A percentile compares a stretch with the other conserved stretches of the same genome.
These are phyloP conservation scores for Ophiostoma sp. DNA, from an alignment of 2,329 filamentous ascomycete species.

Conservation along the genomic window DNA sequence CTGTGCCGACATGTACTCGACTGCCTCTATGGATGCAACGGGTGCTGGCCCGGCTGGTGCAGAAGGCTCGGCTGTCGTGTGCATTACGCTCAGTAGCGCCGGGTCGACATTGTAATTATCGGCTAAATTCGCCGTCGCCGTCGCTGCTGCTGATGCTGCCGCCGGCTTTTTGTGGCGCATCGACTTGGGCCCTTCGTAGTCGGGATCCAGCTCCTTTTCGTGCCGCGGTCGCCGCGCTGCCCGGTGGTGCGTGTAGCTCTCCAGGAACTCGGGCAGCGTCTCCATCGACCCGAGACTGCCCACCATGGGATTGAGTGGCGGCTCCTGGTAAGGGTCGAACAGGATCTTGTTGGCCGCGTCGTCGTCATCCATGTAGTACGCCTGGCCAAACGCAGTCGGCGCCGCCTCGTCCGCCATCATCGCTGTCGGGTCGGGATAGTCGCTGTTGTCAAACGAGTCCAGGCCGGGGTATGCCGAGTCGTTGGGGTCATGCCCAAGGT, in stretches of 20 bases:
- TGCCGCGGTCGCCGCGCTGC: conserved; percentile 50
- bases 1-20: background rate
- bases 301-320: conserved; percentile 42
- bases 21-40: background rate
- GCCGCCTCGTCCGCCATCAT: conserved; percentile 6
- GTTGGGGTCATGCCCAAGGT: background rate
- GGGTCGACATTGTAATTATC: conserved; percentile 45
- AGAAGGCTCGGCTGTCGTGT: background rate
- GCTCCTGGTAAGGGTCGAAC: conserved; percentile 54
- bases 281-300: conserved; percentile 39
- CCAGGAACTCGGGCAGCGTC: conserved; percentile 50
- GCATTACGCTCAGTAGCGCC: conserved; percentile 38
- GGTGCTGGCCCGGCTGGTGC: background rate
- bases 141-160: conserved; percentile 27
- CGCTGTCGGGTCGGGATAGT: conserved; percentile 13
- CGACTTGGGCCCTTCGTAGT: conserved; percentile 44
- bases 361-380: conserved; percentile 58
- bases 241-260: conserved; percentile 48
- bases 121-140: conserved; percentile 16
- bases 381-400: conserved; percentile 47
- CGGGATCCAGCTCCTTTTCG: conserved; percentile 51
- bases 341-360: conserved; percentile 54
- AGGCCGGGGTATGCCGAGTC: conserved; percentile 9
- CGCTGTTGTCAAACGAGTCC: background rate
- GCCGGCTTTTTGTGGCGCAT: conserved; percentile 40